A percentile compares a stretch with the other conserved stretches of the same genome.
Conservation (phyloP, 345 rosid species). For the Sisymbrium altissimum region DNA sequence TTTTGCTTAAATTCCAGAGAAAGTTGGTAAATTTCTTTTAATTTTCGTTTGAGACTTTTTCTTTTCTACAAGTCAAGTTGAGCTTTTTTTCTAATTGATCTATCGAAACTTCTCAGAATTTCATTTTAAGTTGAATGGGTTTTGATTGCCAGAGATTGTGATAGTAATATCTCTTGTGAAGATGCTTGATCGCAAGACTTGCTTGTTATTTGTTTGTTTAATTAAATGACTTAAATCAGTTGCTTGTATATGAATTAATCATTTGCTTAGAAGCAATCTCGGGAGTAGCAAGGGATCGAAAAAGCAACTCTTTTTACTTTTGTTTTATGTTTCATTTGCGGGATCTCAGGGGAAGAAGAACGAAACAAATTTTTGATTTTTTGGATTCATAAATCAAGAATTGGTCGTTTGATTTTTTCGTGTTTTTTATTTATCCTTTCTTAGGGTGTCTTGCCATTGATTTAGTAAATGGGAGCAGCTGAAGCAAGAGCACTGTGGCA, state of each 20-base stretch:
- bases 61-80: neutral
- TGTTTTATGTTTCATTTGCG: neutral
- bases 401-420: neutral
- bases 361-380: neutral
- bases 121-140: neutral
- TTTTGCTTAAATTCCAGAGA: neutral
- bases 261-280: conserved; percentile 33
- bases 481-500: conserved; percentile 93
- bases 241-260: conserved; percentile 14
- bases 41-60: neutral
- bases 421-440: neutral
- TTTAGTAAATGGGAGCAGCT: conserved; percentile 72
- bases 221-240: neutral
- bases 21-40: conserved; percentile 13
- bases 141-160: neutral
- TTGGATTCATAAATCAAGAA: neutral
- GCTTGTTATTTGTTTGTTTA: too few species aligned
- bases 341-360: neutral
- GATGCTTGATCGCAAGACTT: conserved; percentile 20
- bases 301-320: neutral
- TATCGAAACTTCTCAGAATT: neutral
- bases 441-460: conserved; percentile 9
- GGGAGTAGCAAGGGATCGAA: neutral
- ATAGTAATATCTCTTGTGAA: neutral
- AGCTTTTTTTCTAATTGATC: neutral